These are phyloP conservation scores for Dorcoceras hygrometricum DNA, from an alignment of 257 asterid genomes.

Conservation along the genomic window DNA sequence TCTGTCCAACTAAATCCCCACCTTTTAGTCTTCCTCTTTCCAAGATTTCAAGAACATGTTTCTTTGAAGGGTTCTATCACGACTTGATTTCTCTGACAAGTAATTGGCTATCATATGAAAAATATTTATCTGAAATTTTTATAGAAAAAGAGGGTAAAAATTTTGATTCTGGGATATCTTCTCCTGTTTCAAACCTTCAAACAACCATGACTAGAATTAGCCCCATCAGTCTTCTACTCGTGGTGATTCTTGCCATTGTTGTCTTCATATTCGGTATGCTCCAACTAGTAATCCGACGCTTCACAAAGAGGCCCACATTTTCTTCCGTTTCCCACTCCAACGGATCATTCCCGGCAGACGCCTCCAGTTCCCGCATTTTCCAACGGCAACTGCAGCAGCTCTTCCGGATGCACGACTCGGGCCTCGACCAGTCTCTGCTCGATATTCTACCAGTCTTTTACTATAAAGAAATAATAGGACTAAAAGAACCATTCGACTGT, in stretches of 20 bases:
- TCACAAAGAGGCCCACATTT: constrained; percentile 40
- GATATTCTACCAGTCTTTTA: constrained; percentile 40
- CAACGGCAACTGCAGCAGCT: constrained; percentile 59
- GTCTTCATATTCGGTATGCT: constrained; percentile 53
- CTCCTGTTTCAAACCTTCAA: not conserved
- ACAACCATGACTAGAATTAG: constrained; percentile 45
- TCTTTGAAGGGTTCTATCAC: constrained; percentile 19
- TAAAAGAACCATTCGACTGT: constrained; percentile 43
- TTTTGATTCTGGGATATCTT: not conserved
- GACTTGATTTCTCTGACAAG: constrained; percentile 11
- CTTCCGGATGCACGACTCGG: constrained; percentile 42
- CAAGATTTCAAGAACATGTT: not conserved
- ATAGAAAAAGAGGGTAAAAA: too few species aligned
- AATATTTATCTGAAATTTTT: too few species aligned
- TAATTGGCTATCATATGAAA: not conserved
- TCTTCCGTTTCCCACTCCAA: constrained; percentile 52
- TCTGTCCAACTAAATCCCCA: not conserved
- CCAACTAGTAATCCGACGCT: constrained; percentile 42
- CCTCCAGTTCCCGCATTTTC: constrained; percentile 39
- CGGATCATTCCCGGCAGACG: constrained; percentile 34
- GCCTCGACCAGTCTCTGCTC: constrained; percentile 39
- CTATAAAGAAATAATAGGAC: constrained; percentile 39
- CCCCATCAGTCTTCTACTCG: constrained; percentile 40
- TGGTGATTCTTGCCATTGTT: constrained; percentile 48
- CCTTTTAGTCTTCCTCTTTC: not conserved